phyloP scores from a whole-genome alignment of 2,329 filamentous ascomycete species.

The Emergomyces pasteurianus region DNA sequence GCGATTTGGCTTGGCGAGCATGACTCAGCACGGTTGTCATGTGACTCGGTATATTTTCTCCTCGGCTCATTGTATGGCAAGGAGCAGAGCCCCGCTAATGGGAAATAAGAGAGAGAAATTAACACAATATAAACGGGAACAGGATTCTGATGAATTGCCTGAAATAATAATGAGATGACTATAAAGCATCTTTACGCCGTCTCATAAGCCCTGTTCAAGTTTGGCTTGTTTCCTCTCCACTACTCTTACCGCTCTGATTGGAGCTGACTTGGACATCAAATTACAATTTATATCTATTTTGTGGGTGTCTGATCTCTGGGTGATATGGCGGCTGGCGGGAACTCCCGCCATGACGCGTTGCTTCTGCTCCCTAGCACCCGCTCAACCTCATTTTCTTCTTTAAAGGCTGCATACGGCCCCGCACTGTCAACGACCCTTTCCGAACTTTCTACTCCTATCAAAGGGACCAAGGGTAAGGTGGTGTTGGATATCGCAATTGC shows the following conservation, averaged over 20 bases:
- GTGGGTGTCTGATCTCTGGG: not conserved
- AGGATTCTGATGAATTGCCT: not conserved
- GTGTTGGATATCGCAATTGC: constrained; percentile 51
- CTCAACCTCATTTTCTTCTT: constrained; percentile 37
- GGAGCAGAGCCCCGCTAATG: not conserved
- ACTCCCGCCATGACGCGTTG: constrained; percentile 12
- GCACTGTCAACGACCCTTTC: constrained; percentile 45
- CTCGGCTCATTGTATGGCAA: not conserved
- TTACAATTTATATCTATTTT: not conserved
- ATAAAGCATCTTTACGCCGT: not conserved
- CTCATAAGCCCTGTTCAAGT: no score
- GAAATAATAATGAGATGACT: not conserved
- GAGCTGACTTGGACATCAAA: not conserved
- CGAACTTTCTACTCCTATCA: constrained; percentile 31
- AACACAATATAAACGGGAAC: not conserved
- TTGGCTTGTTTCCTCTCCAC: not conserved
- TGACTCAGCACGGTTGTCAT: not conserved
- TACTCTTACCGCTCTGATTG: not conserved
- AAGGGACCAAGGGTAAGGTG: constrained; percentile 21
- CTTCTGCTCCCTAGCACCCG: constrained; percentile 55
- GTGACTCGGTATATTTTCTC: not conserved
- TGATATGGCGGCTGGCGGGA: not conserved
- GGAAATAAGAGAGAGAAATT: not conserved
- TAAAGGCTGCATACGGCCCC: constrained; percentile 50
- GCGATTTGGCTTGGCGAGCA: not conserved